Percentiles rank a stretch among this genome's conserved stretches.
Evolutionary conservation across 176 grass and related monocot species (phyloP).

Genomic region (Hordeum marinum): DNA sequence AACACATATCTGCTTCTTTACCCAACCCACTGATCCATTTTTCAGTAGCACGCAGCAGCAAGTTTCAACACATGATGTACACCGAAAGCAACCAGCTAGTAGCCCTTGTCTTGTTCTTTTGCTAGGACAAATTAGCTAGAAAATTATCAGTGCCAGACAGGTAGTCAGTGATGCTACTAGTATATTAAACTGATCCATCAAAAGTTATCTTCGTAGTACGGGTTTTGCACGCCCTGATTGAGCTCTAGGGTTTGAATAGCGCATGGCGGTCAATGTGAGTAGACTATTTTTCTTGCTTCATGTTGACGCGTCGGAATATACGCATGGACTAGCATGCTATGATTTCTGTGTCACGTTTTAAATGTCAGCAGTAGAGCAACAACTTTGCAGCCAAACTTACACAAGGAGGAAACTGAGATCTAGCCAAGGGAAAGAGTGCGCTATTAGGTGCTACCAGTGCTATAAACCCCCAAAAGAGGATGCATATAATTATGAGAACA

Average conservation of each 20-base stretch:
- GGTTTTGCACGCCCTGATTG: slow-evolving; percentile 20
- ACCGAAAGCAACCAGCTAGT: slow-evolving; percentile 28
- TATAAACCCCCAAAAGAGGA: no score
- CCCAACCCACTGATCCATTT: slow-evolving; percentile 39
- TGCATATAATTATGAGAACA: no score
- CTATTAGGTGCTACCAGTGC: no score
- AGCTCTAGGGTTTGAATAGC: not conserved
- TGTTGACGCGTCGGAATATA: not conserved
- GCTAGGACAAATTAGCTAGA: slow-evolving; percentile 13
- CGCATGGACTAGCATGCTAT: not conserved
- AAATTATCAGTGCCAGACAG: slow-evolving; percentile 23
- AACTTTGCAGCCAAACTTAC: not conserved
- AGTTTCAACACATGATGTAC: slow-evolving; percentile 37
- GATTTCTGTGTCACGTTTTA: not conserved
- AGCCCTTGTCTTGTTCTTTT: slow-evolving; percentile 11
- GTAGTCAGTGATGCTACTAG: not conserved
- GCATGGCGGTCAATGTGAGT: not conserved
- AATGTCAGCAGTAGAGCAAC: not conserved
- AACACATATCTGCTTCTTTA: slow-evolving; percentile 33
- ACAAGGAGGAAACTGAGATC: not conserved
- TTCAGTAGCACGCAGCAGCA: not conserved
- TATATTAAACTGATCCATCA: not conserved
- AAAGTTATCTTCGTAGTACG: not conserved
- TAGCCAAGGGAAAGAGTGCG: not conserved
- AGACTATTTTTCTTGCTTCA: not conserved